phyloP scores from a whole-genome alignment of 768 basidiomycete genomes.

The Astraeus odoratus region DNA sequence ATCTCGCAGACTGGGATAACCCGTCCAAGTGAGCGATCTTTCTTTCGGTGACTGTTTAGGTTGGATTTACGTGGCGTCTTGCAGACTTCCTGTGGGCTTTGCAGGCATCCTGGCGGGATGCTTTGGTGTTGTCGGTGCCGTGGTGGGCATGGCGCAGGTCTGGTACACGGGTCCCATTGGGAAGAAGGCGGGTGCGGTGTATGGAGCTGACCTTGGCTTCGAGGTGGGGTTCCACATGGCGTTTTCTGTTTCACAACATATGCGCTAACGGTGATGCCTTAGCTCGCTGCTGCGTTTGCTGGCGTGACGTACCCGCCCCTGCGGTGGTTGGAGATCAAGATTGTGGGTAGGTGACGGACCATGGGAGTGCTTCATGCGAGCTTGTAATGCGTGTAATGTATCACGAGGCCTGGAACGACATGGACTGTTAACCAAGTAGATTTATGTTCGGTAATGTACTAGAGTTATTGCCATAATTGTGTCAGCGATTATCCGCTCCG shows the following conservation, averaged over 20 bases:
- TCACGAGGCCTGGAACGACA: no score
- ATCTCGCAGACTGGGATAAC: conserved; percentile 42
- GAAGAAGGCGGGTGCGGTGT: conserved; percentile 31
- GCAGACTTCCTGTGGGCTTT: conserved; percentile 31
- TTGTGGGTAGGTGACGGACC: background rate
- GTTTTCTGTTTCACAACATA: no score
- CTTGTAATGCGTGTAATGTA: no score
- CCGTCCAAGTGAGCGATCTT: conserved; percentile 26
- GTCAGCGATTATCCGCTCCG: no score
- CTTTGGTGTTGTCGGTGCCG: conserved; percentile 42
- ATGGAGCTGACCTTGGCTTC: conserved; percentile 49
- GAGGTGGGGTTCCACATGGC: no score
- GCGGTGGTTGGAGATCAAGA: background rate
- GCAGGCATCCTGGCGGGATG: conserved; percentile 42
- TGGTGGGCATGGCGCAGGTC: conserved; percentile 46
- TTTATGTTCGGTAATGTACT: no score
- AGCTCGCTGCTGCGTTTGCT: background rate
- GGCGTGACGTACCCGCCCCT: background rate
- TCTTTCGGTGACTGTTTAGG: background rate
- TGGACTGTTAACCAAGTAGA: no score
- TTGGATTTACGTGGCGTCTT: background rate
- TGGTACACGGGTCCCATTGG: conserved; percentile 51
- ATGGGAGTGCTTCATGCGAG: no score
- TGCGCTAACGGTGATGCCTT: no score
- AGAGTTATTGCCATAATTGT: no score